A percentile compares a stretch with the other conserved stretches of the same genome.
Conservation (phyloP, 352 stramenopile genomes). For the Phytophthora pisi region DNA sequence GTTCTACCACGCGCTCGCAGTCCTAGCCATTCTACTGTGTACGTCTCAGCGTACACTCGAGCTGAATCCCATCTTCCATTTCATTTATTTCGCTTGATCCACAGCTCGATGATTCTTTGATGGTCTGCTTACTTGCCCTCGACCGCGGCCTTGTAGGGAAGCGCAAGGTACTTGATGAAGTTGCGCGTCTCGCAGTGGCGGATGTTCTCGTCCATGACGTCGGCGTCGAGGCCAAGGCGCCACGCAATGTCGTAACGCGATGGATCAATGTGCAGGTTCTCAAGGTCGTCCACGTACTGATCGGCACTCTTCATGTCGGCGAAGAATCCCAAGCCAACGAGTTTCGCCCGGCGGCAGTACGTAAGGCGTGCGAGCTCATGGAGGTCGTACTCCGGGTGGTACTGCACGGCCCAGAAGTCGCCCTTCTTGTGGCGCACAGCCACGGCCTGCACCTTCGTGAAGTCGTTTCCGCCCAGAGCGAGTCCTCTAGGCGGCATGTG, state of each 20-base stretch:
- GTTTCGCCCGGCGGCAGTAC: slow-evolving; percentile 69
- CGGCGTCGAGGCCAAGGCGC: slow-evolving; percentile 73
- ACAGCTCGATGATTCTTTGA: not conserved
- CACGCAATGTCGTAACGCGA: slow-evolving; percentile 82
- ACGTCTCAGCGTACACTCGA: not conserved
- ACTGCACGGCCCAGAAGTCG: slow-evolving; percentile 87
- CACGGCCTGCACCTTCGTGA: slow-evolving; percentile 75
- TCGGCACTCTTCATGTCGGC: slow-evolving; percentile 68
- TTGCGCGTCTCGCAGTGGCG: slow-evolving; percentile 82
- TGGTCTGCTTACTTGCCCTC: slow-evolving; percentile 39
- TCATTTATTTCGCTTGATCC: not conserved
- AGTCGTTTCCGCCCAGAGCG: slow-evolving; percentile 63
- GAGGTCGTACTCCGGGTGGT: slow-evolving; percentile 86
- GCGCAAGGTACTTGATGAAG: slow-evolving; percentile 85
- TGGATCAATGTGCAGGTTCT: slow-evolving; percentile 73
- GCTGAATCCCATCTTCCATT: slow-evolving; percentile 11
- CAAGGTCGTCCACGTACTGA: slow-evolving; percentile 75
- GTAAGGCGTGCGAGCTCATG: slow-evolving; percentile 79
- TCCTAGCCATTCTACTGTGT: not conserved
- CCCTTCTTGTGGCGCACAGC: slow-evolving; percentile 79
- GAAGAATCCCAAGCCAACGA: slow-evolving; percentile 80
- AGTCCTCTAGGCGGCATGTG: slow-evolving; percentile 71
- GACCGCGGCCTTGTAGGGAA: slow-evolving; percentile 68
- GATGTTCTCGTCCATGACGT: slow-evolving; percentile 84
- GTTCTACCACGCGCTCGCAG: not conserved